These are phyloP conservation scores for Chalaropsis ovoidea DNA, from an alignment of 2,329 filamentous ascomycete species.

Conservation along the genomic window DNA sequence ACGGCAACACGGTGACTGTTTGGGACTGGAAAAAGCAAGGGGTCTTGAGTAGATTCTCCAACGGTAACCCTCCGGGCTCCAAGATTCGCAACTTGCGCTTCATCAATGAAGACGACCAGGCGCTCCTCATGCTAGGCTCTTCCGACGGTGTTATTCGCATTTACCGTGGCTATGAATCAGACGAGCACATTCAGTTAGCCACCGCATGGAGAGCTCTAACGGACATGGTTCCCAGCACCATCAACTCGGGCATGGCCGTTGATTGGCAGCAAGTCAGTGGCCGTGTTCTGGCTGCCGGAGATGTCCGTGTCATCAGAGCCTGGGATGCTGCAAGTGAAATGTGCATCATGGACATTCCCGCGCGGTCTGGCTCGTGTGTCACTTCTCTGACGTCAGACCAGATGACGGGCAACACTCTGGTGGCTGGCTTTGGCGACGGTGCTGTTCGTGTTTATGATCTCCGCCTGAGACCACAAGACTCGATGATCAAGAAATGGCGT, in stretches of 20 bases:
- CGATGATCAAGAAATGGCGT: conserved; percentile 95
- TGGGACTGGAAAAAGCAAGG: conserved; percentile 85
- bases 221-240: conserved; percentile 85
- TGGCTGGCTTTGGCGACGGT: conserved; percentile 92
- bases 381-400: conserved; percentile 94
- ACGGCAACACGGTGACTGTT: conserved; percentile 77
- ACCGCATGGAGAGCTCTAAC: conserved; percentile 86
- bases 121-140: conserved; percentile 85
- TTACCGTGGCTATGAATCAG: conserved; percentile 81
- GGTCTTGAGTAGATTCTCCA: conserved; percentile 75
- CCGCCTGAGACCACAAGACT: conserved; percentile 68
- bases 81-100: conserved; percentile 92
- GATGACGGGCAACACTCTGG: conserved; percentile 92
- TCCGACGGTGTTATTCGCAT: conserved; percentile 91
- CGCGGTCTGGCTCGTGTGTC: conserved; percentile 87
- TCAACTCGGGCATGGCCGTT: conserved; percentile 91
- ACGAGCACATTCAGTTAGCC: conserved; percentile 68
- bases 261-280: conserved; percentile 99
- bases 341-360: conserved; percentile 86
- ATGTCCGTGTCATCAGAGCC: conserved; percentile 87
- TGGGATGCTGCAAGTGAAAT: conserved; percentile 94
- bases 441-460: conserved; percentile 91
- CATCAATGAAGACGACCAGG: conserved; percentile 97
- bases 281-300: conserved; percentile 86
- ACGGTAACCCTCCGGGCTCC: conserved; percentile 83